Percentiles rank a stretch among this genome's conserved stretches.
phyloP scores from a whole-genome alignment of 768 basidiomycete genomes.

The Crucibulum laeve region DNA sequence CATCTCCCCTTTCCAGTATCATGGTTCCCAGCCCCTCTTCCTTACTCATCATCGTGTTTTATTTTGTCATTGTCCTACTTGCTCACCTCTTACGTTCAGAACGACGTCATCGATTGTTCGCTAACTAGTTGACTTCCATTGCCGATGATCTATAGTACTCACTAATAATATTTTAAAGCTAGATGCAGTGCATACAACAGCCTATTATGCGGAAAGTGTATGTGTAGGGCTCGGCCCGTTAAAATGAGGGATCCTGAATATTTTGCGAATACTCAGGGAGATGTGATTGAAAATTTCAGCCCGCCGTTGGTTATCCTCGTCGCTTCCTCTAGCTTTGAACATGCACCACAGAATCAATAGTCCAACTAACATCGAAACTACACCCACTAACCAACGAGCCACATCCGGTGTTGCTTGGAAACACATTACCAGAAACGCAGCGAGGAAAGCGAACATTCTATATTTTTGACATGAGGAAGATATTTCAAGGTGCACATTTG shows the following conservation, averaged over 20 bases:
- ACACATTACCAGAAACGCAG: slow-evolving; percentile 7
- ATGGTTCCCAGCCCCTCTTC: too few species aligned
- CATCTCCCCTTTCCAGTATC: too few species aligned
- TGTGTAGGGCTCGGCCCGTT: too few species aligned
- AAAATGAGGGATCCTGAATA: neutral
- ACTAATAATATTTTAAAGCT: too few species aligned
- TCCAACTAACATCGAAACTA: neutral
- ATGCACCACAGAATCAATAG: slow-evolving; percentile 5
- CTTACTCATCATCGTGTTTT: too few species aligned
- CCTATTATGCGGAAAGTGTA: too few species aligned
- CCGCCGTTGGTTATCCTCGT: neutral
- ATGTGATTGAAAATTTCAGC: neutral
- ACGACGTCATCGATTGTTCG: too few species aligned
- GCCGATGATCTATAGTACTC: too few species aligned
- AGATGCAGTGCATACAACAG: too few species aligned
- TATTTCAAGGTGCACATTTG: neutral
- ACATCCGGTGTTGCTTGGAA: neutral
- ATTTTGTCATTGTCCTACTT: too few species aligned
- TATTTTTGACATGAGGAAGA: neutral
- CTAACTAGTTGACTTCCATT: too few species aligned
- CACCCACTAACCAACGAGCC: neutral
- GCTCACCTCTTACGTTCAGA: too few species aligned
- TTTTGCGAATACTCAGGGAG: neutral
- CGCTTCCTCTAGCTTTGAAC: neutral
- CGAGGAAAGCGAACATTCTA: slow-evolving; percentile 6